These are phyloP conservation scores for Claviceps citrina DNA, from an alignment of 2,329 filamentous ascomycete species.

Conservation along the genomic window DNA sequence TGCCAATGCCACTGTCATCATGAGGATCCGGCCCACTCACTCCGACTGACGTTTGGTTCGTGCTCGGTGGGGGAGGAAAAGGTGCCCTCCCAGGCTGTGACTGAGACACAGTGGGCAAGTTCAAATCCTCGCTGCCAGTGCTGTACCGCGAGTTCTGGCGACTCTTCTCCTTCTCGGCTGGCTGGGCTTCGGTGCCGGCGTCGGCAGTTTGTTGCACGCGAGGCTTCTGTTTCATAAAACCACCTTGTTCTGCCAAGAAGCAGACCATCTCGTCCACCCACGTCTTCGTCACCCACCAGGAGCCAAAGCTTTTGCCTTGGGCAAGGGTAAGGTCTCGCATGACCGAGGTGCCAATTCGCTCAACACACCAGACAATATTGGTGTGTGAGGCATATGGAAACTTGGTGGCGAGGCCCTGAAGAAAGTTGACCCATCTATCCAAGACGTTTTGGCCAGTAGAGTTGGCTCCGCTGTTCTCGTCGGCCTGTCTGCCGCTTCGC, in stretches of 20 bases:
- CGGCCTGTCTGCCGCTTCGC: slow-evolving; percentile 27
- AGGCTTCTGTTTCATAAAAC: slow-evolving; percentile 55
- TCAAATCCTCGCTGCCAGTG: slow-evolving; percentile 30
- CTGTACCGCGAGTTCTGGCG: slow-evolving; percentile 25
- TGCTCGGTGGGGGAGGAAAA: slow-evolving; percentile 29
- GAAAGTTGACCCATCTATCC: slow-evolving; percentile 62
- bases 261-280: slow-evolving; percentile 90
- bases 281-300: slow-evolving; percentile 90
- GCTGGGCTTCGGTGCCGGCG: slow-evolving; percentile 18
- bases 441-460: slow-evolving; percentile 48
- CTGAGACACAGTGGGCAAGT: slow-evolving; percentile 28
- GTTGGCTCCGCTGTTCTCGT: slow-evolving; percentile 11
- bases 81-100: slow-evolving; percentile 34
- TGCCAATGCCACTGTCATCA: slow-evolving; percentile 63
- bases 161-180: slow-evolving; percentile 21
- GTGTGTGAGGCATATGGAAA: slow-evolving; percentile 61
- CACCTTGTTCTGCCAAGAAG: slow-evolving; percentile 79
- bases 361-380: slow-evolving; percentile 62
- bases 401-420: slow-evolving; percentile 49
- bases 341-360: slow-evolving; percentile 59
- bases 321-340: slow-evolving; percentile 69
- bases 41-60: slow-evolving; percentile 25
- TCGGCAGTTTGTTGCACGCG: slow-evolving; percentile 16
- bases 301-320: slow-evolving; percentile 67
- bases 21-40: slow-evolving; percentile 32